phyloP scores from a whole-genome alignment of 2,329 filamentous ascomycete genomes.

The Fusarium concolor region DNA sequence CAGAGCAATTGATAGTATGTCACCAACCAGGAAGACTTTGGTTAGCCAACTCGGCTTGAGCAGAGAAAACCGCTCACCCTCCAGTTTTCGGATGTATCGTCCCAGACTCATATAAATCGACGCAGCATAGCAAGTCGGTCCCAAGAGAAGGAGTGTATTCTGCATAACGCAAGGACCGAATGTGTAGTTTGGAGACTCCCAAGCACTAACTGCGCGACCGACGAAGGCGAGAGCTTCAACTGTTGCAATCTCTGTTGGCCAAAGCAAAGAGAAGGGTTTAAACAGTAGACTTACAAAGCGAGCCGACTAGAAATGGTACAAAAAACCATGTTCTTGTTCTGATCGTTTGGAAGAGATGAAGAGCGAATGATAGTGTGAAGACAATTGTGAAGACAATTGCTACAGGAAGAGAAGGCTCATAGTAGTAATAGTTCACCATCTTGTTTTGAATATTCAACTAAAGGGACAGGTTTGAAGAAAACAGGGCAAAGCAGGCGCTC shows the following conservation, averaged over 20 bases:
- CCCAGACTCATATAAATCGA: slow-evolving; percentile 10
- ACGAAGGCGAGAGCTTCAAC: too few relatives aligned
- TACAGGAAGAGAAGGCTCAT: slow-evolving; percentile 4
- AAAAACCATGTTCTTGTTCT: slow-evolving; percentile 4
- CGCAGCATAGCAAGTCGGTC: slow-evolving; percentile 6
- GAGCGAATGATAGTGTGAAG: not conserved
- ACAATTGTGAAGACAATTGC: not conserved
- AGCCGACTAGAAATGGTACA: not conserved
- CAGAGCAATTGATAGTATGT: not conserved
- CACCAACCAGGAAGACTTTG: slow-evolving; percentile 2
- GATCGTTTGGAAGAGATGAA: not conserved
- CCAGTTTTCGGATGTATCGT: not conserved
- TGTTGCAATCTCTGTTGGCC: too few relatives aligned
- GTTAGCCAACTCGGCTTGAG: not conserved
- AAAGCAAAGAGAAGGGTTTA: too few relatives aligned
- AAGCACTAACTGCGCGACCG: too few relatives aligned
- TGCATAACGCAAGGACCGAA: not conserved
- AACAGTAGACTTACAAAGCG: too few relatives aligned
- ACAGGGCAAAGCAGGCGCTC: too few relatives aligned
- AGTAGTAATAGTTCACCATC: slow-evolving; percentile 5
- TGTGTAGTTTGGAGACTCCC: not conserved
- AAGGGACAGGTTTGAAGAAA: too few relatives aligned
- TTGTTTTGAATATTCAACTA: too few relatives aligned
- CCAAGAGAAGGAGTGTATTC: not conserved
- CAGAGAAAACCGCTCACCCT: not conserved